phyloP scores from a whole-genome alignment of 768 basidiomycete species.

The Boletellus emodensis region DNA sequence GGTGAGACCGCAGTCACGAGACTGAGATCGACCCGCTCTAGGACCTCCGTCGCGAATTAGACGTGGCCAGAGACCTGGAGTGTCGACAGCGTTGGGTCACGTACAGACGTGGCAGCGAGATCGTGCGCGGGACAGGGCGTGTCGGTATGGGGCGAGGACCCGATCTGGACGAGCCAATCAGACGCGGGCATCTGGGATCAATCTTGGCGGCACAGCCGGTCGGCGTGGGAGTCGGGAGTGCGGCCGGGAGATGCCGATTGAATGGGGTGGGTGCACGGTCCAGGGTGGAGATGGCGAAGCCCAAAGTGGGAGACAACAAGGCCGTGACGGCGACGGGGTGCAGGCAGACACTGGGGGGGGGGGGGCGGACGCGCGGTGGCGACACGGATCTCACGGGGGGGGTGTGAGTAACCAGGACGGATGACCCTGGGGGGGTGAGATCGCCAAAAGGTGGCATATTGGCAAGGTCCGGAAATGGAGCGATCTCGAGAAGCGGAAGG shows the following conservation, averaged over 20 bases:
- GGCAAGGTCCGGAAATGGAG: slow-evolving; percentile 21
- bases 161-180: slow-evolving; percentile 14
- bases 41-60: slow-evolving; percentile 4
- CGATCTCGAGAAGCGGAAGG: background rate
- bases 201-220: slow-evolving; percentile 24
- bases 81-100: slow-evolving; percentile 4
- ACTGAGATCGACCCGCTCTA: slow-evolving; percentile 12
- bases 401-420: no score
- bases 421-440: slow-evolving; percentile 10
- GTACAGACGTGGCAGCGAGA: slow-evolving; percentile 11
- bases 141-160: background rate
- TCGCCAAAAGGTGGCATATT: slow-evolving; percentile 23
- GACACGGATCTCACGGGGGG: no score
- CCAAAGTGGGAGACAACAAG: slow-evolving; percentile 11
- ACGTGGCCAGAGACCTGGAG: slow-evolving; percentile 7
- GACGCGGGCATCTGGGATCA: slow-evolving; percentile 16
- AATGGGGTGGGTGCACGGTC: slow-evolving; percentile 18
- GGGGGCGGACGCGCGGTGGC: no score
- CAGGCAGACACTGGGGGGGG: slow-evolving; percentile 8
- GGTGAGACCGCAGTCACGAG: slow-evolving; percentile 3
- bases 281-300: no score
- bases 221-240: slow-evolving; percentile 20
- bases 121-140: background rate
- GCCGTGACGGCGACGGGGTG: slow-evolving; percentile 13
- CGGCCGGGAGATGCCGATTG: slow-evolving; percentile 26